Percentiles rank a stretch among this genome's conserved stretches.
These are phyloP conservation scores for Boechera retrofracta DNA, from an alignment of 345 rosid genomes.

Conservation along the genomic window DNA sequence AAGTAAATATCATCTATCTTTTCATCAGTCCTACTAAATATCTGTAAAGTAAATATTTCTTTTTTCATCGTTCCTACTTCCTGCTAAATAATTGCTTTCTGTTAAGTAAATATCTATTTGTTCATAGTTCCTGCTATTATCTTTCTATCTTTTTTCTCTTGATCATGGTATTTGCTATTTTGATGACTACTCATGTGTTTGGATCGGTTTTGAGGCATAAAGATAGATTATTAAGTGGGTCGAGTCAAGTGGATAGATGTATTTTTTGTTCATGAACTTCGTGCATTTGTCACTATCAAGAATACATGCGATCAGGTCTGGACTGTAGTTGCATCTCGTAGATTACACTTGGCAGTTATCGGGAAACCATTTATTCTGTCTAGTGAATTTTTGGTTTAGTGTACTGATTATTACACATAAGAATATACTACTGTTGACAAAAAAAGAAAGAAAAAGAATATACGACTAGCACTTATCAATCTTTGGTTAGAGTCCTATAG, in stretches of 20 bases:
- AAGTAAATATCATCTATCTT: constrained; percentile 20
- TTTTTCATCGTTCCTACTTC: background rate
- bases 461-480: constrained; percentile 14
- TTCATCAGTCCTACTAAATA: constrained; percentile 13
- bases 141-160: background rate
- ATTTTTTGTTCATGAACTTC: background rate
- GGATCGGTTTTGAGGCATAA: constrained; percentile 21
- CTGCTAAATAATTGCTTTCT: background rate
- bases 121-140: background rate
- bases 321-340: background rate
- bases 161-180: background rate
- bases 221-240: background rate
- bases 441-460: background rate
- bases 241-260: constrained; percentile 27
- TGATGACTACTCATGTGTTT: background rate
- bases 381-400: constrained; percentile 10
- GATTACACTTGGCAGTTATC: background rate
- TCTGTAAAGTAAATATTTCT: constrained; percentile 15
- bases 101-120: background rate
- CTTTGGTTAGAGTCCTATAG: constrained; percentile 17
- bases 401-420: constrained; percentile 22
- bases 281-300: constrained; percentile 17
- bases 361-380: constrained; percentile 8
- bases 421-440: background rate
- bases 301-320: constrained; percentile 2